Base-by-base conservation (phyloP, 305 asterid species). In the Stenogyne calaminthoides region DNA sequence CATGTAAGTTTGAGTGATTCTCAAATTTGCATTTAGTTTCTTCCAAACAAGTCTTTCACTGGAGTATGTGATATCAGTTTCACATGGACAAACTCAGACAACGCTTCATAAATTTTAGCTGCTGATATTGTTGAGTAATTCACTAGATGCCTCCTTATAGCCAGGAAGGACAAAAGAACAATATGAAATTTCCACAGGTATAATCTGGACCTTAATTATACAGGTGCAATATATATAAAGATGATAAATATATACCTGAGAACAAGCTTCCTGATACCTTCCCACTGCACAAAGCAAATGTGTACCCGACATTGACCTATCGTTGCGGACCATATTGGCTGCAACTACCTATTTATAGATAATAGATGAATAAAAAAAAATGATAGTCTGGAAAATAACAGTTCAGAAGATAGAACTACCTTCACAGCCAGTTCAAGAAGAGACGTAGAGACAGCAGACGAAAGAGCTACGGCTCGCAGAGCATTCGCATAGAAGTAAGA, bases 241-340 rank as follows among this genome's bases (percentile, higher is more conserved):
- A 27, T 54, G 76, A 80, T 20, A 75, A 71, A 71, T 71, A 64
- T 72, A 44, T 83, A 95, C 98, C 98, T 95, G 99, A 69, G 99
- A 95, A 83, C 98, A 95, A 74, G 99, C 99, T 92, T 95, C 99
- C 82, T 95, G 99, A 82, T 90, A 82, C 91, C 96, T 92, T 74
- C 98, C 98, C 67, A 95, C 99, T 42, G 99, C 99, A 82, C 99
- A 92, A 65, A 92, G 96, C 82, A 95, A 85, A 86, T 95, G 99
- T 0, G 96, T 95, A 51, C 97, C 97, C 18, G 98, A 95, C 84
- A 95, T 86, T 67, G 99, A 90, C 83, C 91, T 77, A 74, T 95
- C 98, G 64, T 92, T 90, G 84, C 96, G 81, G 54, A 95, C 99
- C 98, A 95, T 95, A 75, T 90, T 92, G 79, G 99, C 99, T 65